Base-by-base conservation (phyloP, 2,329 filamentous ascomycete genomes). In the Calonectria pauciramosa region DNA sequence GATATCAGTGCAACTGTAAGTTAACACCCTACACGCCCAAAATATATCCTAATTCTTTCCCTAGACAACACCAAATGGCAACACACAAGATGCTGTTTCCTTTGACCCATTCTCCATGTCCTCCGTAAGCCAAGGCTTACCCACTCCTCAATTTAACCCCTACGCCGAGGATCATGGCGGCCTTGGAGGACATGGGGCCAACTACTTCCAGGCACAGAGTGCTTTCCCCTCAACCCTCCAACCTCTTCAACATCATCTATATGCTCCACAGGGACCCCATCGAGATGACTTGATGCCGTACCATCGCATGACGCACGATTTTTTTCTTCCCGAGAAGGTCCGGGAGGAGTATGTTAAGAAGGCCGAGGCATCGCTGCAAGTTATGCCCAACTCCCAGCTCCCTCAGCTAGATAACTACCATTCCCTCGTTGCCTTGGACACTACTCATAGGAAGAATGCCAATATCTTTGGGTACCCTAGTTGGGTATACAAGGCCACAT, bases 401-500 rank as follows among this genome's bases (percentile, higher is more conserved):
- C 95, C 95, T 8, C 90, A 92, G 74, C 90, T 99, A 69, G 95
- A 98, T 81, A 93, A 96, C 80, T 99, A 97, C 83, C 96, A 99
- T 84, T 97, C 96, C 5, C 89, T 99, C 14, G 96, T 98, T 11
- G 95, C 96, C 5, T 88, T 99, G 54, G 96, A 99, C 84, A 94
- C 93, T 11, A 94, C 90, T 65, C 92, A 95, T 75, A 92, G 96
- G 78, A 96, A 95, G 83, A 95, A 93, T 78, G 91, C 93, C 5
- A 90, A 91, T 16, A 91, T 94, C 20, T 98, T 98, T 85, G 95
- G 96, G 34, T 98, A 95, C 81, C 92, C 94, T 8, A 98, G 94
- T 80, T 99, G 96, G 95, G 92, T 98, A 0, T 99, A 98, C 87
- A 99, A 99, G 86, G 96, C 96, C 11, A 93, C 94, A 30, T 98